Percentiles rank a stretch among this genome's conserved stretches.
phyloP scores from a whole-genome alignment of 768 basidiomycete species.

The Lactifluus subvellereus region DNA sequence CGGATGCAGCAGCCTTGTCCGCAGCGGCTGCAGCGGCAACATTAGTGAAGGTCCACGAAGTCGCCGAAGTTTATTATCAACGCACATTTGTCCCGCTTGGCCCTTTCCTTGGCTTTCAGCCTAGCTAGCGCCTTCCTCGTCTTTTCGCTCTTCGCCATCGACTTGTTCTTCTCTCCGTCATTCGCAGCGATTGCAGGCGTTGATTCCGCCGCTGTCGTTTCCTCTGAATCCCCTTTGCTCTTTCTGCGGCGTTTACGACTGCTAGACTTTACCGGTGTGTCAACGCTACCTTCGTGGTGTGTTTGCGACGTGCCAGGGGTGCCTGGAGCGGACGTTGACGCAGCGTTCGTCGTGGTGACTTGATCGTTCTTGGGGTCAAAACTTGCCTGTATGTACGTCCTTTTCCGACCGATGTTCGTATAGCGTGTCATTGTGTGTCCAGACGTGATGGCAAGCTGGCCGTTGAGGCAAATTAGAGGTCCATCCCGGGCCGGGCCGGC shows the following conservation, averaged over 20 bases:
- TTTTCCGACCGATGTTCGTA: constrained; percentile 69
- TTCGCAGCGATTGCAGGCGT: neutral
- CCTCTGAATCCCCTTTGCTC: constrained; percentile 38
- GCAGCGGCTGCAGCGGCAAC: constrained; percentile 21
- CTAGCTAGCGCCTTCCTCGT: constrained; percentile 30
- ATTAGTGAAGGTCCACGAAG: neutral
- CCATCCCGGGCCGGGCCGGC: no score
- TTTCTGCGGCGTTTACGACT: constrained; percentile 53
- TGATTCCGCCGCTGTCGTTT: neutral
- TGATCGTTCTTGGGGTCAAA: constrained; percentile 34
- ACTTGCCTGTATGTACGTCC: constrained; percentile 63
- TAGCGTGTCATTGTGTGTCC: constrained; percentile 59
- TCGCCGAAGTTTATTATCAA: neutral
- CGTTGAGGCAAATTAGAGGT: no score
- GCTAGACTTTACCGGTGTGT: constrained; percentile 47
- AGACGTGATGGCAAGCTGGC: neutral
- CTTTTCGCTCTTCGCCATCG: constrained; percentile 28
- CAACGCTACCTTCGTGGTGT: constrained; percentile 12
- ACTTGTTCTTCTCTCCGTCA: constrained; percentile 25
- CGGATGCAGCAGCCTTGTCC: constrained; percentile 36
- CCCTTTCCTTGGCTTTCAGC: constrained; percentile 28
- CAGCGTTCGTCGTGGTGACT: constrained; percentile 15
- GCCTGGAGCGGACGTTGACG: constrained; percentile 8
- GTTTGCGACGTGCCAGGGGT: constrained; percentile 1
- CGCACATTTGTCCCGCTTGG: constrained; percentile 27